Conservation (phyloP, 1,284 basidiomycete genomes). For the Trichosporon asahii region DNA sequence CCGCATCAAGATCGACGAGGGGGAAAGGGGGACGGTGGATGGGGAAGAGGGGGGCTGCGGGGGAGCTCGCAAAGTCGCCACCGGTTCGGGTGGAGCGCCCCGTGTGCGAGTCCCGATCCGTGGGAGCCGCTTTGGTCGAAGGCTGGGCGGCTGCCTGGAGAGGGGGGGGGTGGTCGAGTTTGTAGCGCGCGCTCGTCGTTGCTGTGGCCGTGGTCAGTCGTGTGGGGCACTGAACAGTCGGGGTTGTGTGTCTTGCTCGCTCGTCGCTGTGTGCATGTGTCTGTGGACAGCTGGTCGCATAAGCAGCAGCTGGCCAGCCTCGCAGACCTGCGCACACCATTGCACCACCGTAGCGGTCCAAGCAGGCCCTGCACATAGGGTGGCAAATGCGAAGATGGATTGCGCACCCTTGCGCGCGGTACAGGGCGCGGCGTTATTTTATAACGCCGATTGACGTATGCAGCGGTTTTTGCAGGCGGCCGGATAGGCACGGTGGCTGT, state of each 20-base stretch:
- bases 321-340: not conserved
- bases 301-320: not conserved
- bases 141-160: not conserved
- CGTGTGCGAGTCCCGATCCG: not conserved
- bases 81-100: not conserved
- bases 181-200: not conserved
- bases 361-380: conserved; percentile 5
- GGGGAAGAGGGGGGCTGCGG: not conserved
- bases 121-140: not conserved
- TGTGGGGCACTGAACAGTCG: not conserved
- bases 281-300: not conserved
- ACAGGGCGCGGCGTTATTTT: conserved; percentile 7
- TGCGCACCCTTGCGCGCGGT: not conserved
- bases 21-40: not conserved
- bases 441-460: conserved; percentile 8
- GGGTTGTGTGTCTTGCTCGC: not conserved
- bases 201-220: not conserved
- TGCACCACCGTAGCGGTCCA: not conserved
- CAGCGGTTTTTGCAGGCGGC: conserved; percentile 6
- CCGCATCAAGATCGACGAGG: not conserved
- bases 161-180: not conserved
- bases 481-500: conserved; percentile 9
- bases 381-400: conserved; percentile 8
- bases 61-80: not conserved
- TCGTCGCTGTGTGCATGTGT: not conserved